Evolutionary conservation across 1,284 basidiomycete genomes (phyloP).

Genomic region (Psilocybe mexicana): DNA sequence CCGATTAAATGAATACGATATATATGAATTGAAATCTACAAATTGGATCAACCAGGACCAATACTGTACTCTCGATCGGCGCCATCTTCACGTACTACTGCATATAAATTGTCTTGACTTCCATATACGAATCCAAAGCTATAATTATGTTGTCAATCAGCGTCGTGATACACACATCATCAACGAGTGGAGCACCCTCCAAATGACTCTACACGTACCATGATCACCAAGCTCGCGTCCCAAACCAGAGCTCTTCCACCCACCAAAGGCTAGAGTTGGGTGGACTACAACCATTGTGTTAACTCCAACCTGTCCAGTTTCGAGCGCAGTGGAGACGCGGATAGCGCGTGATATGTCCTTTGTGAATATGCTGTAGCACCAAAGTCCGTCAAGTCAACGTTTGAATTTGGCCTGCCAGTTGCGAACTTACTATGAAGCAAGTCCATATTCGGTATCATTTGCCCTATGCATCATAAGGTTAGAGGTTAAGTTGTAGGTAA

Average conservation of each 20-base stretch:
- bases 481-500: too few species aligned
- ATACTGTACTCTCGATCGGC: too few species aligned
- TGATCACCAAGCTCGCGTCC: slow-evolving; percentile 86
- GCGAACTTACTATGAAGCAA: slow-evolving; percentile 42
- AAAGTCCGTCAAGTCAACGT: background rate
- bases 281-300: slow-evolving; percentile 73
- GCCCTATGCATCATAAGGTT: slow-evolving; percentile 55
- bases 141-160: background rate
- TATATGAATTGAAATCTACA: too few species aligned
- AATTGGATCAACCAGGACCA: too few species aligned
- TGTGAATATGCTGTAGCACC: slow-evolving; percentile 75
- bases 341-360: slow-evolving; percentile 75
- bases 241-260: slow-evolving; percentile 82
- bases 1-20: too few species aligned
- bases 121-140: slow-evolving; percentile 1
- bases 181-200: background rate
- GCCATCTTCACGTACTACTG: background rate
- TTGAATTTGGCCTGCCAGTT: background rate
- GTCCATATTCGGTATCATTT: slow-evolving; percentile 83
- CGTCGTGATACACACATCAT: too few species aligned
- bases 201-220: slow-evolving; percentile 29
- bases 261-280: slow-evolving; percentile 76
- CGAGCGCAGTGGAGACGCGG: slow-evolving; percentile 68
- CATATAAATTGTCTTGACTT: slow-evolving; percentile 2
- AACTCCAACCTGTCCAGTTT: slow-evolving; percentile 81